Evolutionary conservation across 306 rosid genomes (phyloP).

Genomic region (Trichosanthes truncata): DNA sequence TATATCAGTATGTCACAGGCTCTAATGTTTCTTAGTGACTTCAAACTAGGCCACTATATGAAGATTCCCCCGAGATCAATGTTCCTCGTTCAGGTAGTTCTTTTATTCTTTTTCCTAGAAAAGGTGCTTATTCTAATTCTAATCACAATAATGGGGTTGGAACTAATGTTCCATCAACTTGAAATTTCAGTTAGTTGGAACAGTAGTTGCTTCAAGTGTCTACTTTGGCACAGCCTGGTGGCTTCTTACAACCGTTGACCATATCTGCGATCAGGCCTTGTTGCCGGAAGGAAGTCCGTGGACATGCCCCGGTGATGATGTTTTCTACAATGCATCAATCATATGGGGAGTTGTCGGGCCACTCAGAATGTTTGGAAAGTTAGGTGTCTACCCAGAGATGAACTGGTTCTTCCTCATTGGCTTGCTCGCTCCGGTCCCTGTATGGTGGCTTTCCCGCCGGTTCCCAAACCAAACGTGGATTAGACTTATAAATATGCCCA

Average conservation of each 20-base stretch:
- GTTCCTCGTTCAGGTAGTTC: slow-evolving; percentile 61
- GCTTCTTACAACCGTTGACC: slow-evolving; percentile 23
- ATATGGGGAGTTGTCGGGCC: slow-evolving; percentile 44
- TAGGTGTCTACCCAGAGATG: slow-evolving; percentile 29
- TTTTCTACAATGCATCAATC: slow-evolving; percentile 34
- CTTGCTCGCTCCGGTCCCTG: slow-evolving; percentile 22
- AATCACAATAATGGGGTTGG: not conserved
- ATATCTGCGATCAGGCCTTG: slow-evolving; percentile 21
- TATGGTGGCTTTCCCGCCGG: slow-evolving; percentile 19
- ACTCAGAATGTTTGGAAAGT: slow-evolving; percentile 21
- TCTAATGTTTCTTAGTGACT: slow-evolving; percentile 50
- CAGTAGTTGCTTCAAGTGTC: slow-evolving; percentile 28
- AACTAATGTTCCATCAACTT: not conserved
- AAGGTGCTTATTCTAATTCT: not conserved
- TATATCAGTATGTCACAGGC: slow-evolving; percentile 90
- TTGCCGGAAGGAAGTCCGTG: slow-evolving; percentile 39
- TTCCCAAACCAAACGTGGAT: slow-evolving; percentile 29
- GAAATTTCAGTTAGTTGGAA: slow-evolving; percentile 29
- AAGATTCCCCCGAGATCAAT: slow-evolving; percentile 87
- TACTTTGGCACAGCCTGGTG: slow-evolving; percentile 43
- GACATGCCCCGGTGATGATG: slow-evolving; percentile 40
- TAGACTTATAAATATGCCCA: slow-evolving; percentile 18
- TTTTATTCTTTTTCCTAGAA: not conserved
- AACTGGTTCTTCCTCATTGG: slow-evolving; percentile 39
- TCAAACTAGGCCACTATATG: slow-evolving; percentile 91